Evolutionary conservation across 1,284 basidiomycete species (phyloP).

Genomic region (Trichosporon sp.): DNA sequence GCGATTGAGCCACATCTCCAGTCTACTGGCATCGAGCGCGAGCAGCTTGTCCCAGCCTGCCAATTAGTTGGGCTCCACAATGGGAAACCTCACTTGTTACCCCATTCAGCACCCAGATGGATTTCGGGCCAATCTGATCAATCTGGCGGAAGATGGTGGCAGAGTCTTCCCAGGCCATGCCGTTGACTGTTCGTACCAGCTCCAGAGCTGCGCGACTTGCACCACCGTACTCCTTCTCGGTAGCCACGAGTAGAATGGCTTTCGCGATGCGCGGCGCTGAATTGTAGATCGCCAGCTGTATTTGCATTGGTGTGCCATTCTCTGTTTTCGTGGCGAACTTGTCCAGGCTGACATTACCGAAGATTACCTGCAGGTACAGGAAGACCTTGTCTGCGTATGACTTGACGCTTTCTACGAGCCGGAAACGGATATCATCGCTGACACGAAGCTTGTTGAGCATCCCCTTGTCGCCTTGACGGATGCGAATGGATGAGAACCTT

Average conservation of each 20-base stretch:
- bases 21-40: constrained; percentile 28
- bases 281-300: constrained; percentile 42
- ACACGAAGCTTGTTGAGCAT: constrained; percentile 47
- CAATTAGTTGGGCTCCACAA: neutral
- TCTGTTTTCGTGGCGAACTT: constrained; percentile 37
- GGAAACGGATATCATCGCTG: constrained; percentile 42
- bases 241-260: constrained; percentile 44
- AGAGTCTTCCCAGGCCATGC: constrained; percentile 54
- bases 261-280: constrained; percentile 47
- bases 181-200: constrained; percentile 43
- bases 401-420: constrained; percentile 37
- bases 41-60: constrained; percentile 39
- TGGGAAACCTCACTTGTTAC: constrained; percentile 34
- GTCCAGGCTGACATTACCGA: constrained; percentile 47
- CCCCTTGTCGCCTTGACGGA: constrained; percentile 48
- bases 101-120: constrained; percentile 41
- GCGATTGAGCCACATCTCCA: constrained; percentile 41
- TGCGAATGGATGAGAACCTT: constrained; percentile 49
- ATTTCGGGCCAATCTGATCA: constrained; percentile 45
- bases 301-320: constrained; percentile 38
- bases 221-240: constrained; percentile 37
- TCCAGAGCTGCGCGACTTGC: constrained; percentile 41
- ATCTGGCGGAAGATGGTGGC: constrained; percentile 51
- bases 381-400: constrained; percentile 54
- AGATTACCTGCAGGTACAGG: constrained; percentile 48